A percentile compares a stretch with the other conserved stretches of the same genome.
Evolutionary conservation across 2,329 filamentous ascomycete species (phyloP).

Genomic region (Fusarium sp.): DNA sequence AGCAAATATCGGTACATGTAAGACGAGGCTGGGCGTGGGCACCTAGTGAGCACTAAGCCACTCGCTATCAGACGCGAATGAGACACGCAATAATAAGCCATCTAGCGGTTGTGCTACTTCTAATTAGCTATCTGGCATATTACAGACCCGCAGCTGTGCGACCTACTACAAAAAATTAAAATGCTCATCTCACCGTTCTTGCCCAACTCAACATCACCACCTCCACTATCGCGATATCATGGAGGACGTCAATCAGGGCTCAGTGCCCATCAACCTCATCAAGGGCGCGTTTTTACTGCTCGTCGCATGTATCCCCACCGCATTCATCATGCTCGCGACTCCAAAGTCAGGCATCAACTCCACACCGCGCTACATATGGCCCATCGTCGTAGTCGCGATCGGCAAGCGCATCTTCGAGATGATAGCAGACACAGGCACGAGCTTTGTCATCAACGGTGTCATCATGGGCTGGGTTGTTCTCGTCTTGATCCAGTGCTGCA

Average conservation of each 20-base stretch:
- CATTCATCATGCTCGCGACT: not conserved
- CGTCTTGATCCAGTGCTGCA: not conserved
- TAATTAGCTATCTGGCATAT: not conserved
- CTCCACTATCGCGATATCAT: not conserved
- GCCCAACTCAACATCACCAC: not conserved
- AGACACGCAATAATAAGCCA: not conserved
- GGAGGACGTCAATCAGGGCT: not conserved
- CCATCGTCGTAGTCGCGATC: not conserved
- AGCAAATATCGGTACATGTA: not conserved
- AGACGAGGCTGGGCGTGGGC: not conserved
- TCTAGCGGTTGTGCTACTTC: not conserved
- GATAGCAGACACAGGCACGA: not conserved
- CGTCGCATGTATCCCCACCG: not conserved
- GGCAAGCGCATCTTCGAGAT: conserved; percentile 1
- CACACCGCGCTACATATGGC: not conserved
- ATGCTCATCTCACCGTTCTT: not conserved
- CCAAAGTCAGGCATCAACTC: conserved; percentile 7
- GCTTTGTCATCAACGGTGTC: conserved; percentile 9
- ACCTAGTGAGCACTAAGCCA: not conserved
- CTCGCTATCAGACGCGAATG: not conserved
- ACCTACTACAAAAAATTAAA: not conserved
- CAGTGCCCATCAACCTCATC: not conserved
- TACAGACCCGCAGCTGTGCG: not conserved
- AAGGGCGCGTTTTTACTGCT: conserved; percentile 1
- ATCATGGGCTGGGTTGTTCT: not conserved